These are phyloP conservation scores for Aspergillus unguis DNA, from an alignment of 2,329 filamentous ascomycete species.

Conservation along the genomic window DNA sequence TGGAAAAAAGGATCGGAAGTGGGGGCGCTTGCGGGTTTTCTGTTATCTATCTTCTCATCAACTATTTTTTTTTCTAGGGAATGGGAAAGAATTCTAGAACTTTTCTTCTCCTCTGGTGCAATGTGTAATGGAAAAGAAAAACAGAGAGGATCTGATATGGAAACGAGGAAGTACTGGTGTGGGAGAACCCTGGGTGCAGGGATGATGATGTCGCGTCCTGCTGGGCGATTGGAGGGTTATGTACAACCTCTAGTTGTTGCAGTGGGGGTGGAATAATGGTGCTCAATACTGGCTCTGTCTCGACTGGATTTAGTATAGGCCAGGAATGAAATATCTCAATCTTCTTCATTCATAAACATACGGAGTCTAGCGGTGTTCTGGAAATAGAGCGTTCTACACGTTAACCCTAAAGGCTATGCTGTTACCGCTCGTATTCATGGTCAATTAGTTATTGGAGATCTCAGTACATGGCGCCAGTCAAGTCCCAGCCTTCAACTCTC, in stretches of 20 bases:
- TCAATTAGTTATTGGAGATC: neutral
- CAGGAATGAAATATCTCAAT: slow-evolving; percentile 31
- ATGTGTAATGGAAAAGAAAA: slow-evolving; percentile 6
- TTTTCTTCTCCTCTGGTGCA: neutral
- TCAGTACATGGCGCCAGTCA: neutral
- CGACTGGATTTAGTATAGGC: slow-evolving; percentile 30
- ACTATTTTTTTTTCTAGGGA: slow-evolving; percentile 5
- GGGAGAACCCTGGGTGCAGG: slow-evolving; percentile 15
- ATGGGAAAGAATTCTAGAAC: slow-evolving; percentile 7
- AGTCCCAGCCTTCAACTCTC: slow-evolving; percentile 4
- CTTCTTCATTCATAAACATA: slow-evolving; percentile 14
- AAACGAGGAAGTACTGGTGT: neutral
- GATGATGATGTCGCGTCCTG: slow-evolving; percentile 11
- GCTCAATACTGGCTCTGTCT: slow-evolving; percentile 25
- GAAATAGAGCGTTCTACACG: too few relatives aligned
- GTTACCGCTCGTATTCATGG: too few relatives aligned
- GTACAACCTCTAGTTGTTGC: slow-evolving; percentile 22
- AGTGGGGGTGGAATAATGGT: slow-evolving; percentile 23
- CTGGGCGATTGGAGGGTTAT: slow-evolving; percentile 17
- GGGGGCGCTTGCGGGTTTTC: slow-evolving; percentile 9
- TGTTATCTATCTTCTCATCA: slow-evolving; percentile 14
- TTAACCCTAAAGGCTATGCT: too few relatives aligned
- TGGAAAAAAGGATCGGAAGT: neutral
- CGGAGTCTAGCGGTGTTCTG: too few relatives aligned
- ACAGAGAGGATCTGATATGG: slow-evolving; percentile 15